These are phyloP conservation scores for Taphrina confusa DNA, from an alignment of 1,139 yeast genomes.

Conservation along the genomic window DNA sequence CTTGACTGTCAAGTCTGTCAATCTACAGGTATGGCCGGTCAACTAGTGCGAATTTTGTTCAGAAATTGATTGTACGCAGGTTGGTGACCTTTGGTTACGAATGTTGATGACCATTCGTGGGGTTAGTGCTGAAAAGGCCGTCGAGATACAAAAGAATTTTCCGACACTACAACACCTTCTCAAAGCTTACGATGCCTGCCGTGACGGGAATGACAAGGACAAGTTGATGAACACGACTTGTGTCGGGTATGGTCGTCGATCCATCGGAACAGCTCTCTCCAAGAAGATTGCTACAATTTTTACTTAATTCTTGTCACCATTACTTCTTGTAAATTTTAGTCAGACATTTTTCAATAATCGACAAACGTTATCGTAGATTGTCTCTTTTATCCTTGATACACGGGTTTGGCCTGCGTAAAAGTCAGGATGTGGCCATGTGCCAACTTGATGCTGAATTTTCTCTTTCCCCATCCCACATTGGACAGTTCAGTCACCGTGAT, in stretches of 20 bases:
- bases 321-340: constrained; percentile 39
- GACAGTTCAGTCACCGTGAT: not conserved
- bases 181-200: constrained; percentile 49
- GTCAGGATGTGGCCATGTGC: constrained; percentile 6
- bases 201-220: constrained; percentile 48
- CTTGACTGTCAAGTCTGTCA: constrained; percentile 67
- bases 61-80: constrained; percentile 46
- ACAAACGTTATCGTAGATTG: not conserved
- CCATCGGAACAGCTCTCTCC: constrained; percentile 36
- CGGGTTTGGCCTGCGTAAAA: constrained; percentile 8
- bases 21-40: constrained; percentile 53
- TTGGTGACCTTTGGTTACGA: constrained; percentile 70
- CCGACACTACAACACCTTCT: constrained; percentile 62
- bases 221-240: constrained; percentile 35
- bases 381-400: constrained; percentile 11
- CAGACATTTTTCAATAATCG: no score
- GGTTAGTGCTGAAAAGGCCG: constrained; percentile 79
- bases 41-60: no score
- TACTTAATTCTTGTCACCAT: constrained; percentile 57
- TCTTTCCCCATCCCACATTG: constrained; percentile 18
- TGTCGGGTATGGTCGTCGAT: constrained; percentile 34
- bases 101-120: constrained; percentile 82
- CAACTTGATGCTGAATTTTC: constrained; percentile 2
- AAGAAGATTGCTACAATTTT: constrained; percentile 28
- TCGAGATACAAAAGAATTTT: constrained; percentile 65